These are phyloP conservation scores for Lithospermum erythrorhizon DNA, from an alignment of 257 asterid genomes.

Conservation along the genomic window DNA sequence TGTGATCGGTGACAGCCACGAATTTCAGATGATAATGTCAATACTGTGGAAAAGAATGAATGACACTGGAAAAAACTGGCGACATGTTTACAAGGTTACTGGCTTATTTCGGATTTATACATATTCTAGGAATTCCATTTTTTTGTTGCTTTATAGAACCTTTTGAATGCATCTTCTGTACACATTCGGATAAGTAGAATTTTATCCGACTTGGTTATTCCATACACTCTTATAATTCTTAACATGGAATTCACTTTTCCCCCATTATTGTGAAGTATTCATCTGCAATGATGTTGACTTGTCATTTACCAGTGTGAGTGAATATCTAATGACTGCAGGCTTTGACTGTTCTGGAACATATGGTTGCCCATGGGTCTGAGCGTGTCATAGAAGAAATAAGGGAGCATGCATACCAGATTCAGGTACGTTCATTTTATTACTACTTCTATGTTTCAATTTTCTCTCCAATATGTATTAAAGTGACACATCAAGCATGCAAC, in stretches of 20 bases:
- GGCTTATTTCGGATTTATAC: not conserved
- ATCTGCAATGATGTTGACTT: constrained; percentile 3
- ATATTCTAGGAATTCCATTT: not conserved
- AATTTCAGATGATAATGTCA: constrained; percentile 89
- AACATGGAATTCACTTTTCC: not conserved
- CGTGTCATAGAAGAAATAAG: constrained; percentile 87
- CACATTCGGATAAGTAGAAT: too few species aligned
- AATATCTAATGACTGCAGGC: constrained; percentile 38
- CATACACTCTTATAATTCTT: not conserved
- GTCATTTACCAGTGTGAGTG: constrained; percentile 10
- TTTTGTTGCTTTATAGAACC: not conserved
- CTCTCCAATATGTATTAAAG: not conserved
- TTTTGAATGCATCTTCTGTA: not conserved
- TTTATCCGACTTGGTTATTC: too few species aligned
- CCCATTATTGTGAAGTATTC: not conserved
- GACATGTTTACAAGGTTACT: constrained; percentile 92
- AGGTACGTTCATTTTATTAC: not conserved
- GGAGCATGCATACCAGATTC: constrained; percentile 65
- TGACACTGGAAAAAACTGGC: constrained; percentile 95
- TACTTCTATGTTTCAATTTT: not conserved
- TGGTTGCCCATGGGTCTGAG: constrained; percentile 93
- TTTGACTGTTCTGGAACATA: constrained; percentile 77
- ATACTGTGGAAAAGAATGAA: constrained; percentile 90
- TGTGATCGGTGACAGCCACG: constrained; percentile 46
- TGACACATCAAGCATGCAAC: not conserved